Evolutionary conservation across 192 early-diverging fungal species (phyloP), one percentile per base, ranked within the genome.

Genomic region (Endogone sp.): DNA sequence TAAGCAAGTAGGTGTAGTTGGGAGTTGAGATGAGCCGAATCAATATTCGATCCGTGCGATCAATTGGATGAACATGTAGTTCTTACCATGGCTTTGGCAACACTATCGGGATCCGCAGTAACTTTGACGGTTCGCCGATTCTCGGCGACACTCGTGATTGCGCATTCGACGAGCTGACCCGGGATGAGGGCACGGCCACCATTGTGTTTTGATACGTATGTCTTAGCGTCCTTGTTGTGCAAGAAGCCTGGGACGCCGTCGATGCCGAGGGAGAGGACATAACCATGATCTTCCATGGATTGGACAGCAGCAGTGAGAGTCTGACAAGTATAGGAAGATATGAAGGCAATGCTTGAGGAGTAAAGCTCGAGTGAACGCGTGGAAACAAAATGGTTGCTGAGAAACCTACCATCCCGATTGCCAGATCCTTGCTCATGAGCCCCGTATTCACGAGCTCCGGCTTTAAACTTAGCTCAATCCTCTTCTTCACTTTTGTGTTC

Each of bases 271-370:
- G 83, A 86, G 22, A 98, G 70, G 54, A 97, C 83, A 66, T 95
- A 97, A 26, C 96, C 96, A 71, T 94, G 94, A 80, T 98, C 96
- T 79, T 98, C 95, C 3, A 92, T 84, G 70, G 91, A 93, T 64
- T 87, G 76, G 23, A 98, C 86, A 26, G 86, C 79, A 58, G 86
- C 90, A 23, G 88, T 72, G 64, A 97, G 49, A 24, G 86, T 60
- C n/a, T n/a, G n/a, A n/a, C n/a, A n/a, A n/a, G n/a, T n/a, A n/a
- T n/a, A n/a, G n/a, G n/a, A n/a, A 85, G 80, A 75, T 58, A 65
- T 9, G n/a, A 4, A 67, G 6, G 57, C n/a, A n/a, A 22, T 44
- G 61, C 60, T 30, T 31, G 20, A 60, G 49, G 30, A 66, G 21
- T 16, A 29, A 25, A 28, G 60, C 21, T 79, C 22, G 31, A 70